Percentiles rank a stretch among this genome's conserved stretches.
These are phyloP conservation scores for Ilyonectria sp. DNA, from an alignment of 2,329 filamentous ascomycete species.

Conservation along the genomic window DNA sequence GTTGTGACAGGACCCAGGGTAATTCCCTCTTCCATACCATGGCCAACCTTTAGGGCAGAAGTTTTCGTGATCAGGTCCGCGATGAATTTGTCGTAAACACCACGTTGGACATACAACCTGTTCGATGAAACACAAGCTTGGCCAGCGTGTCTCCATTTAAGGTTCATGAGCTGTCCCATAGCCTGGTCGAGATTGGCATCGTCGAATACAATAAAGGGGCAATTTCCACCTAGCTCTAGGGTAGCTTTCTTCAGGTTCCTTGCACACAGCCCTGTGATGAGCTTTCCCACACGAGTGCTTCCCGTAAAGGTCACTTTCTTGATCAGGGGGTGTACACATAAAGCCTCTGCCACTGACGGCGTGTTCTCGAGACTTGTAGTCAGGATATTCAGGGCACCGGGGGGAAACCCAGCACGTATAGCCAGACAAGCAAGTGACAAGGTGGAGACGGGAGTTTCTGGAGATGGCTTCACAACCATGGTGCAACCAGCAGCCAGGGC, in stretches of 20 bases:
- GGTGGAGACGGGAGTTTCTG: constrained; percentile 81
- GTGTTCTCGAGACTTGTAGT: constrained; percentile 63
- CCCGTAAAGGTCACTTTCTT: constrained; percentile 85
- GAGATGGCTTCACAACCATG: constrained; percentile 81
- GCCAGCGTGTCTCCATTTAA: constrained; percentile 68
- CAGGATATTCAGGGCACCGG: constrained; percentile 74
- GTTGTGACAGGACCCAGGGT: constrained; percentile 56
- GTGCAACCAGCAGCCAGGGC: constrained; percentile 82
- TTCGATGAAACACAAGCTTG: constrained; percentile 81
- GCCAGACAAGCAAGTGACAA: constrained; percentile 79
- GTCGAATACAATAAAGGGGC: constrained; percentile 75
- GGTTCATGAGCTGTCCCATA: constrained; percentile 70
- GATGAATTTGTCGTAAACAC: constrained; percentile 74
- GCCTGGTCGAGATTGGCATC: constrained; percentile 78
- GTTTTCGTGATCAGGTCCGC: constrained; percentile 67
- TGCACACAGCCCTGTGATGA: constrained; percentile 73
- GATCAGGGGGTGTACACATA: constrained; percentile 61
- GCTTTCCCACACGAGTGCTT: constrained; percentile 77
- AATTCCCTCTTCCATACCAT: constrained; percentile 64
- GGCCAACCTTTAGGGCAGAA: constrained; percentile 70
- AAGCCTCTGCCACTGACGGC: constrained; percentile 60
- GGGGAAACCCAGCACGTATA: constrained; percentile 80
- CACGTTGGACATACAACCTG: constrained; percentile 71
- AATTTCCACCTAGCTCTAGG: constrained; percentile 81
- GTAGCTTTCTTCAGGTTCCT: constrained; percentile 77